phyloP scores from a whole-genome alignment of 805 yeast species.

The Clavispora carvajalis region DNA sequence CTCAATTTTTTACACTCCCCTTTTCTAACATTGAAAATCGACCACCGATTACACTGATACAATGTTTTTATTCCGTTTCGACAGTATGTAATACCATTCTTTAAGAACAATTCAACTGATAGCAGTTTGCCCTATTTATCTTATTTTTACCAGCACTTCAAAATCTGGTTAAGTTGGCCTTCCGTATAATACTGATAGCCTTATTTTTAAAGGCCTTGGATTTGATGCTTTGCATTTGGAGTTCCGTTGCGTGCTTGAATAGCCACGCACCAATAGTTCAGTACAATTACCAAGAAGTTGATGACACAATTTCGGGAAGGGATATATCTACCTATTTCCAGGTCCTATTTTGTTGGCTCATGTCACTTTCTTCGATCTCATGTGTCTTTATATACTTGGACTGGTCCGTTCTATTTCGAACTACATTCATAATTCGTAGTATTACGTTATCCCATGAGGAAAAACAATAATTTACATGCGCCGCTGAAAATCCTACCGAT shows the following conservation, averaged over 20 bases:
- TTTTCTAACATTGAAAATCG: conserved; percentile 30
- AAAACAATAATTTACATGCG: too few relatives aligned
- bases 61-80: conserved; percentile 12
- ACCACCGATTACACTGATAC: conserved; percentile 21
- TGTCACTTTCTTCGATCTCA: conserved; percentile 11
- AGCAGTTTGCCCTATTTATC: not conserved
- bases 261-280: not conserved
- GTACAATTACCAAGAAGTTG: conserved; percentile 1
- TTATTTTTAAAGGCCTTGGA: conserved; percentile 18
- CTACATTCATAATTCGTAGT: not conserved
- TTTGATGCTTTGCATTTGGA: conserved; percentile 12
- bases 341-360: conserved; percentile 9
- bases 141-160: not conserved
- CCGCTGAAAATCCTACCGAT: too few relatives aligned
- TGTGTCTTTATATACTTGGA: conserved; percentile 1
- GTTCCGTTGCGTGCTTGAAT: conserved; percentile 18
- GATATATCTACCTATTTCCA: conserved; percentile 29
- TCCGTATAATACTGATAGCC: conserved; percentile 14
- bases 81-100: conserved; percentile 6
- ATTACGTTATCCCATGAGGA: not conserved
- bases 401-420: not conserved
- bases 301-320: not conserved
- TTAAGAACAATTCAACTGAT: not conserved
- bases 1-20: conserved; percentile 27
- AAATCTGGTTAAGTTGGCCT: not conserved